Evolutionary conservation across 2,329 filamentous ascomycete genomes (phyloP), one percentile per base, ranked within the genome.

Genomic region (Aspergillus terreus): DNA sequence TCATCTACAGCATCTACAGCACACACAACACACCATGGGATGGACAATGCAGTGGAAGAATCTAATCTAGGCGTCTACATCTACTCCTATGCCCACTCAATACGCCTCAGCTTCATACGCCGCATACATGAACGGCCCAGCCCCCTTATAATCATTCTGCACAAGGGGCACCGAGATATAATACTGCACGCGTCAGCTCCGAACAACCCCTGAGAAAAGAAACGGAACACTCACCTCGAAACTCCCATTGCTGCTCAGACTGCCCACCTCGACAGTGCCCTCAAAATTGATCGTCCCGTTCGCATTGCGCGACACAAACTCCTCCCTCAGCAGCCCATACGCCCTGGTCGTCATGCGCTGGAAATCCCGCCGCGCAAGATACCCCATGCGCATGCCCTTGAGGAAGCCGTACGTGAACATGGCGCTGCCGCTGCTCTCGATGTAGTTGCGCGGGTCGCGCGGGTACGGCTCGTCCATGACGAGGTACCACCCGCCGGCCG

Each of bases 61-160:
- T 38, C 35, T 15, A 2, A 38, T 38, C 12, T n/a, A 10, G 14
- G 35, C 15, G 35, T 12, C 33, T 12, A 12, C 11, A 35, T 12
- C 33, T 35, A 35, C 33, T 35, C 33, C 33, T 35, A 35, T 35
- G n/a, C 10, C 11, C 4, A 35, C 33, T 45, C 19, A 52, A 38
- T 33, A 55, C 1, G 40, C 53, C 27, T 58, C 55, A 7, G 56
- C 11, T 46, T 58, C 55, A n/a, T 58, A 51, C 17, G 53, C 53
- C 2, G 53, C 55, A 36, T 58, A 58, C 44, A 58, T 58, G 19
- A 58, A 58, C 10, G 55, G 53, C 7, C 55, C 55, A 5, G 50
- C 51, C 6, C 55, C 55, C 42, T 56, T 56, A 15, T 52, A 50
- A 25, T 57, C 53, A 38, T 58, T 56, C 27, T 52, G 48, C 32